Evolutionary conservation across 1,284 basidiomycete genomes (phyloP), one percentile per base, ranked within the genome.

Genomic region (Ustilago sp.): DNA sequence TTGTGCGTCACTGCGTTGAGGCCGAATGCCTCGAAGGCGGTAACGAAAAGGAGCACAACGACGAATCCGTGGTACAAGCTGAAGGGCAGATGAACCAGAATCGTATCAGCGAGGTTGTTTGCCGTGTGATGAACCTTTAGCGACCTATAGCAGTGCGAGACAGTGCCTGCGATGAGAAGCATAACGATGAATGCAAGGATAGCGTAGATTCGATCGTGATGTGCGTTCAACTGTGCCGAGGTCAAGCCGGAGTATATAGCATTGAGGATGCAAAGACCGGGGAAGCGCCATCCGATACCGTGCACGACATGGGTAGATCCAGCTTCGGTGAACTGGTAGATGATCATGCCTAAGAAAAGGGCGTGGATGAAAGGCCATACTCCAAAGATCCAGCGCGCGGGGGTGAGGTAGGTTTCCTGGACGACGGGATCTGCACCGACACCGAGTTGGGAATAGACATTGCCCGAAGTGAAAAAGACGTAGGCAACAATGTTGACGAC

Each of bases 1-100:
- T 87, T 87, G 77, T 92, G 88, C 56, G 86, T 87, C 77, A 89
- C 83, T 0, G 93, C 90, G 85, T 95, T 90, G 68, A 91, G 91
- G 75, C 95, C 95, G 82, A 96, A 96, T 0, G 94, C 94, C 85
- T 95, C 92, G 86, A 98, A 97, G 4, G 90, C 92, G 53, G 93
- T 92, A 70, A 97, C 88, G 73, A 97, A 89, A 77, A 96, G 92
- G 66, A 97, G 90, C 59, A 97, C 92, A 56, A 94, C 94, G 15
- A 93, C 94, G 92, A 94, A 96, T 57, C 95, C 95, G 85, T 97
- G 95, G 88, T 93, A 97, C 36, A 80, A 68, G 59, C 71, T 83
- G 77, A 88, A 87, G 31, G 87, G 87, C 9, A 88, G 85, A 74
- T 88, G 87, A 17, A 88, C 86, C 53, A 88, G 86, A 19, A 86